Percentiles rank a stretch among this genome's conserved stretches.
Evolutionary conservation across 371 early-diverging fungal species (phyloP).

Genomic region (Actinomortierella ambigua): DNA sequence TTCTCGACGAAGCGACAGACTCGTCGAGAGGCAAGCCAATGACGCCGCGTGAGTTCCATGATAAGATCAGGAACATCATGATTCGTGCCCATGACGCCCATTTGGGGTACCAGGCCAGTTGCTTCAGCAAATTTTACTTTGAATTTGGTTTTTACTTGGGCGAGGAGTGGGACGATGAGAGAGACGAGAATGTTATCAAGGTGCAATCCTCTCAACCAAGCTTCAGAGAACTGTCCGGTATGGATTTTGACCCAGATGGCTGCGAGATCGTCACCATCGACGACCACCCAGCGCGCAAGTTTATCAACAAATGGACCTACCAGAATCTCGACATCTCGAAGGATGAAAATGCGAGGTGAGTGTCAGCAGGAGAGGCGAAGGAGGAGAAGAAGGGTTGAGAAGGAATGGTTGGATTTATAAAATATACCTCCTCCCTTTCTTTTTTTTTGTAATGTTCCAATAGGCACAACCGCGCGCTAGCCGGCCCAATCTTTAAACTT

Average conservation of each 20-base stretch:
- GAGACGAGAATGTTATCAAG: slow-evolving; percentile 13
- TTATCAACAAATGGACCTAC: slow-evolving; percentile 29
- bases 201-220: too few relatives aligned
- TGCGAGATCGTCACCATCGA: slow-evolving; percentile 16
- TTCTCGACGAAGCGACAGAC: neutral
- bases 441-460: too few relatives aligned
- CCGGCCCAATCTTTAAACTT: too few relatives aligned
- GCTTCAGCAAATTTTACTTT: slow-evolving; percentile 26
- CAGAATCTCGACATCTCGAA: slow-evolving; percentile 15
- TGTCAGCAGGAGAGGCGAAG: too few relatives aligned
- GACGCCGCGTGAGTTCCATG: slow-evolving; percentile 30
- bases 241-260: slow-evolving; percentile 11
- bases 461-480: too few relatives aligned
- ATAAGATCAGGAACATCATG: slow-evolving; percentile 6
- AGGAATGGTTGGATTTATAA: too few relatives aligned
- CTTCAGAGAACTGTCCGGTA: neutral
- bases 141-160: slow-evolving; percentile 22
- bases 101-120: slow-evolving; percentile 26
- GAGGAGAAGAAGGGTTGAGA: too few relatives aligned
- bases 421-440: too few relatives aligned
- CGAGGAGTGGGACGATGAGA: slow-evolving; percentile 7
- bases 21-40: too few relatives aligned
- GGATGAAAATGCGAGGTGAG: too few relatives aligned
- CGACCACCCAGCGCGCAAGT: slow-evolving; percentile 11
- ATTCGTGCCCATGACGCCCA: slow-evolving; percentile 26